Evolutionary conservation across 768 basidiomycete species (phyloP), one percentile per base, ranked within the genome.

Genomic region (Mycena maculata): DNA sequence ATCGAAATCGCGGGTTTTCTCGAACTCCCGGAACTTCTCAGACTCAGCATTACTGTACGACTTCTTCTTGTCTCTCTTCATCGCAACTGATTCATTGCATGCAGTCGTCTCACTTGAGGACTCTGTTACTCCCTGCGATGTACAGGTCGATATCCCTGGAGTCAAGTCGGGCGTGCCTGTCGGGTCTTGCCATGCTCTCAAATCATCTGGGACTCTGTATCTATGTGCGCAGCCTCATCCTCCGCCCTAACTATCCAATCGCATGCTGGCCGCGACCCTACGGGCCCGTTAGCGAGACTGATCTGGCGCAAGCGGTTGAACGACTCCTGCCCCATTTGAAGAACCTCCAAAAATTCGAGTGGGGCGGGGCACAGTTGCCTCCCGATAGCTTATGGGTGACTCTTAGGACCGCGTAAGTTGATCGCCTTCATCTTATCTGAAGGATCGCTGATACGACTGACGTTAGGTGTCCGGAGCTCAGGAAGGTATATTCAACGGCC

Each of bases 401-500:
- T 8, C 22, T 70, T 3, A 22, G 69, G 9, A 39, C 22, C 25
- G 8, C 1, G 69, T 67, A 28, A 4, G 69, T 44, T n/a, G 13
- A 28, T 13, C 36, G 18, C 39, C n/a, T n/a, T n/a, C n/a, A 1
- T 25, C 16, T 11, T 18, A 7, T 38, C n/a, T n/a, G 23, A 13
- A 15, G 4, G 12, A 3, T 18, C 23, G 18, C n/a, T 47, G 22
- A 54, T 20, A 33, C 12, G 33, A 22, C 25, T 15, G 12, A 38
- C 22, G 36, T 10, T 50, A 71, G 69, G 9, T 71, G 69, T 28
- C 69, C 69, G 25, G 6, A 41, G n/a, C 62, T 71, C 22, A 54
- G 36, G 18, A 41, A 44, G 25, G 22, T 67, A 3, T 36, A 22
- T 10, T 45, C 52, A 1, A 57, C 27, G 9, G 52, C 56, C n/a